Evolutionary conservation across 345 rosid genomes (phyloP), one percentile per base, ranked within the genome.

Genomic region (Gossypium australe): DNA sequence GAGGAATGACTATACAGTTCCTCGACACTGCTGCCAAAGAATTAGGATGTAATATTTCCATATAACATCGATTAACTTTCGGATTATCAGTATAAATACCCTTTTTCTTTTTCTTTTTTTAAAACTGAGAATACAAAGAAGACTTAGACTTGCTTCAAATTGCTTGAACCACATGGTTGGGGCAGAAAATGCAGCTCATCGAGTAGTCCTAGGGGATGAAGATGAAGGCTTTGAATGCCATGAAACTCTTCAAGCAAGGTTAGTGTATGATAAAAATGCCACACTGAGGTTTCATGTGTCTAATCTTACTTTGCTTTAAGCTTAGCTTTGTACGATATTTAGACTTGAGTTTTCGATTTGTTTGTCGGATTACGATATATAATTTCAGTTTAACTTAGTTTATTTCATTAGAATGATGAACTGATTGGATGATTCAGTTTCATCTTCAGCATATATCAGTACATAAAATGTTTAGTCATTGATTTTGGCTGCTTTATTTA

Each of bases 11-110:
- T 2, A 84, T 87, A 69, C 84, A 90, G 51, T 89, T 78, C 82
- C 97, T 94, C 53, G 82, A 85, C 71, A 75, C 84, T 0, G 97
- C 97, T 3, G 97, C 98, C 71, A 86, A 86, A 59, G 97, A 94
- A 80, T 79, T 94, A 80, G 97, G 93, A 41, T 94, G 97, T 86
- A 82, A 85, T 2, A 79, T 90, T 43, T 76, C 86, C 41, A 18
- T 84, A 51, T 88, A 84, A 85, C 82, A 65, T 69, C 53, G 18
- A 64, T 48, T 68, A 71, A 71, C 58, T 52, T 53, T n/a, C 25
- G 43, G 70, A 79, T 72, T 43, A 75, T 75, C 47, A 34, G 20
- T 18, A 29, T 56, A 49, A 22, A 20, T 43, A 11, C 4, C 56
- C 73, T 62, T 25, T n/a, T 18, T 49, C 73, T 47, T 11, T 49